Conservation (phyloP, 148 eudicot genomes). For the Silene latifolia region DNA sequence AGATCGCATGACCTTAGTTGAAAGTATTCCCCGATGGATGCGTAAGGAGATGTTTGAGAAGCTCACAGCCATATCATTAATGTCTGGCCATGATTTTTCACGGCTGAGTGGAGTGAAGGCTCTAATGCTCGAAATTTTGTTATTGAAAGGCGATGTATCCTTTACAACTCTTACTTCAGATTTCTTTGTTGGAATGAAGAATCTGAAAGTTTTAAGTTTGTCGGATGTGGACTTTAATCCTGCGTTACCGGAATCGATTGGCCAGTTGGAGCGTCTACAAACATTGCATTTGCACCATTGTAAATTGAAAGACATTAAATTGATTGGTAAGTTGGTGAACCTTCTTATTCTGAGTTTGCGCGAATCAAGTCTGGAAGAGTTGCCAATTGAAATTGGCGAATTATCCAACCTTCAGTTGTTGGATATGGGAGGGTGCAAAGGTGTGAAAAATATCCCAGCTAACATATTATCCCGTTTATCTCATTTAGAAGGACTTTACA, state of each 20-base stretch:
- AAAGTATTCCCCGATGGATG: constrained; percentile 12
- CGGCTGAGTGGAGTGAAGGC: not conserved
- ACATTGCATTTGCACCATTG: constrained; percentile 10
- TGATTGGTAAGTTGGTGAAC: constrained; percentile 5
- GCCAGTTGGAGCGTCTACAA: not conserved
- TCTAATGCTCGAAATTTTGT: constrained; percentile 2
- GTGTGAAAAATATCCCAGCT: not conserved
- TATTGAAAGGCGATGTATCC: not conserved
- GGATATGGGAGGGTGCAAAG: not conserved
- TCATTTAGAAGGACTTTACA: constrained; percentile 14
- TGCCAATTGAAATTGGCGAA: not conserved
- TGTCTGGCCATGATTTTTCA: constrained; percentile 8
- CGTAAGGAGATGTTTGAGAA: not conserved
- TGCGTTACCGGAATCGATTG: not conserved
- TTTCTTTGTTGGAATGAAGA: not conserved
- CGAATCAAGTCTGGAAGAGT: not conserved
- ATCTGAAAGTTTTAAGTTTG: constrained; percentile 1
- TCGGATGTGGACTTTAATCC: not conserved
- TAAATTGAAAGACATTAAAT: constrained; percentile 3
- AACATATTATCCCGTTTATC: not conserved
- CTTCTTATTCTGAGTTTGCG: constrained; percentile 12
- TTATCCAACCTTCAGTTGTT: constrained; percentile 2
- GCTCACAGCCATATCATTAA: constrained; percentile 12
- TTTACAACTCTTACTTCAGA: not conserved
- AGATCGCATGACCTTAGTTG: not conserved